Base-by-base conservation (phyloP, 1,284 basidiomycete genomes). In the Hymenochaete sp. region DNA sequence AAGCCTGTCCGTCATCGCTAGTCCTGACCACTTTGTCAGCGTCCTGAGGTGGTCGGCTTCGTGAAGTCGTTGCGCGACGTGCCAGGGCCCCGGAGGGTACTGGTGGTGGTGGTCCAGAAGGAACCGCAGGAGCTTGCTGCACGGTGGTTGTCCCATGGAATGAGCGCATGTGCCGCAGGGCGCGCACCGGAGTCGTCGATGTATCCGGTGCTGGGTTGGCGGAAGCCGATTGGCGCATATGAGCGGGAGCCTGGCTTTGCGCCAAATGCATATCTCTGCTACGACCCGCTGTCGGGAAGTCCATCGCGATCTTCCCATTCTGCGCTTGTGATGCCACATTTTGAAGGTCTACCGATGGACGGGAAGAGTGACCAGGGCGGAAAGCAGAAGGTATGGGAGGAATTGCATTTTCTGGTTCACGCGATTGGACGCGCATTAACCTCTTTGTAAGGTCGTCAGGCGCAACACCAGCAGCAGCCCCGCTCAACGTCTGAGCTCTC, bases 371-470 rank as follows among this genome's bases (percentile, higher is more conserved):
- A n/a, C n/a, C n/a, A 5, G 45, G 26, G 24, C 37, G 25, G 19
- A 18, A 18, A n/a, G 53, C 42, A 31, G 53, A 52, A 18, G 56
- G 52, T 19, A 48, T 39, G 48, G 38, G 14, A n/a, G 44, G 4
- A 48, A 48, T 6, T 49, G 26, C 21, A 14, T 10, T 25, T 38
- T 19, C 29, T 7, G 55, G 56, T 27, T 52, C 57, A 53, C 41
- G 49, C 28, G 56, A 46, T 48, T 81, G 73, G 28, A 81, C 66
- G 45, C 62, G 71, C 46, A 72, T 62, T 44, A 86, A 61, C 56
- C 75, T 77, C 57, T 63, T 67, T 7, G 73, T 68, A 48, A 85
- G 62, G 47, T 81, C 81, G 22, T 79, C 77, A 4, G 70, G 62
- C 3, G 72, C 66, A 50, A 82, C 70, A 1, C 45, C 45, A 10